Base-by-base conservation (phyloP, 2,329 filamentous ascomycete genomes). In the Xylariaceae sp. region DNA sequence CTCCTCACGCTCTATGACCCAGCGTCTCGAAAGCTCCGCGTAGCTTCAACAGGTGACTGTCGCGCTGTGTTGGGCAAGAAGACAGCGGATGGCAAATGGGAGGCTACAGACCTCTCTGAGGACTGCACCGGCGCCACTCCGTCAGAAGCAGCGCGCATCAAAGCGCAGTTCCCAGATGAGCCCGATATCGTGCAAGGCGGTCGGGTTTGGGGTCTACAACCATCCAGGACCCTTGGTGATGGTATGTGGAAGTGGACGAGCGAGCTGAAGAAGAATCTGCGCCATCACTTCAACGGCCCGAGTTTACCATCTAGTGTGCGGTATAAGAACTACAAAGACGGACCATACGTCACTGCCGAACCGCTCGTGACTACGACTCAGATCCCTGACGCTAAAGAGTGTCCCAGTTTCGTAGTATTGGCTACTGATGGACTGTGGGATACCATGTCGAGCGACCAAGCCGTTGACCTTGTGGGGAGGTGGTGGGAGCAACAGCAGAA, bases 361-460 rank as follows among this genome's bases (percentile, higher is more conserved):
- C 86, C 86, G 0, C 83, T 83, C 31, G 72, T 89, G 22, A 84
- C 77, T 2, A 82, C 79, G 3, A 80, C 76, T 0, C 68, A 71
- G 31, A 69, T 88, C 6, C 68, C 77, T 5, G 34, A 49, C 14
- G 4, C 34, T 16, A 67, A 71, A 0, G 69, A 69, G 1, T 70
- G 71, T 18, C 69, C 72, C 2, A 76, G 80, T 45, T 89, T 89
- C 60, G 66, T 88, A 47, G 84, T 89, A 55, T 72, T 89, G 58
- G 86, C 84, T 0, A 81, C 78, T 0, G 86, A 89, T 58, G 86
- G 86, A 0, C 64, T 89, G 1, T 90, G 86, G 78, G 82, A 88
- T 55, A 73, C 73, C 45, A 75, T 87, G 18, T 75, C 74, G 11
- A 83, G 70, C 55, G 72, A 79, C 41, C 72, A 86, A 57, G 82